Base-by-base conservation (phyloP, 148 eudicot genomes). In the Linanthus parryae region DNA sequence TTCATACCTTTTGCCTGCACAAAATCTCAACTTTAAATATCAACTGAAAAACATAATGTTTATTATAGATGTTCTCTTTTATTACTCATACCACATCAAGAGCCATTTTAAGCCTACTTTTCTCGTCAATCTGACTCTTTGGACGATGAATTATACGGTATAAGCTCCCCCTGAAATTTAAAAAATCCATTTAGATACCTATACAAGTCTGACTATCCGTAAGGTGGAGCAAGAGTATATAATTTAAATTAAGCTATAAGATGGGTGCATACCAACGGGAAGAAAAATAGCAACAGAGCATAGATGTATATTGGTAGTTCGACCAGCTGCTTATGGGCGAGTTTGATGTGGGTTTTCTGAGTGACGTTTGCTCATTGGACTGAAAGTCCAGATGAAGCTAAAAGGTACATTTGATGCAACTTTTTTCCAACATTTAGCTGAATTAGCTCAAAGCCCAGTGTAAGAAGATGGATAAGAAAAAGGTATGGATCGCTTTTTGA, bases 61-160 rank as follows among this genome's bases (percentile, higher is more conserved):
- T n/a, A n/a, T n/a, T n/a, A n/a, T n/a, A n/a, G n/a, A n/a, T n/a
- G n/a, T n/a, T n/a, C n/a, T n/a, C n/a, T n/a, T n/a, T n/a, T n/a
- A n/a, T n/a, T n/a, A 25, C 25, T 25, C 83, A 61, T 81, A 94
- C 99, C 99, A 94, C 99, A 74, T 94, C 99, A 54, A 94, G 91
- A 31, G 99, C 99, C 99, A 94, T 94, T 74, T 71, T 88, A 48
- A 94, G 75, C 72, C 99, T 73, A 41, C 85, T 80, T 79, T 73
- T 84, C 68, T 94, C 99, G 52, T 94, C 99, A 69, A 88, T 80
- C 59, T 84, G 95, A 74, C 73, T 77, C 61, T 88, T 77, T 61
- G 99, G 96, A 62, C 96, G 99, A 73, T 94, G 99, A 61, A 94
- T 83, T 47, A 88, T 84, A 68, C 95, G 90, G 52, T 84, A 94